These are phyloP conservation scores for Fusarium subtropicale DNA, from an alignment of 2,329 filamentous ascomycete species.

Conservation along the genomic window DNA sequence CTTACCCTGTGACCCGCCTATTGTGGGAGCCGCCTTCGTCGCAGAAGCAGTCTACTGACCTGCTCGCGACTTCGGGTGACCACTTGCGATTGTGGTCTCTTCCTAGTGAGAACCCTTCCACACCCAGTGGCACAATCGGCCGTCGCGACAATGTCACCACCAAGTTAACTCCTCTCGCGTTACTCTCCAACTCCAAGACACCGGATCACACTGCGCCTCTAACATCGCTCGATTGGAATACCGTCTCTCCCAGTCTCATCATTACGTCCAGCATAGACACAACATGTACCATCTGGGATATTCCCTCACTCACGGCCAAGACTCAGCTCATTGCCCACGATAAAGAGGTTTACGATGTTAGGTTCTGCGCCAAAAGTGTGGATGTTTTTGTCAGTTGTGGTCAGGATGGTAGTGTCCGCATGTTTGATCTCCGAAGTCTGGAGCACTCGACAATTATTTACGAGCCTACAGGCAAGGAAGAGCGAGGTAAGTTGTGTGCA, in stretches of 20 bases:
- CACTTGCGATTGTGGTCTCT: constrained; percentile 95
- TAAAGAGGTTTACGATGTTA: constrained; percentile 98
- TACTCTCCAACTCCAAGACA: constrained; percentile 97
- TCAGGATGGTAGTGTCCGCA: constrained; percentile 95
- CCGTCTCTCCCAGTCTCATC: constrained; percentile 93
- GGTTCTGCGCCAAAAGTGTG: constrained; percentile 98
- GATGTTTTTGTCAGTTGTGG: constrained; percentile 99
- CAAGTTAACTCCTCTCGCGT: constrained; percentile 91
- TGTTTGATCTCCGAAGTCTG: constrained; percentile 96
- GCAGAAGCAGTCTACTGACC: constrained; percentile 93
- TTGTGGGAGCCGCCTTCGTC: constrained; percentile 96
- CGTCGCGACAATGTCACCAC: constrained; percentile 70
- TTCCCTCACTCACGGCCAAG: constrained; percentile 96
- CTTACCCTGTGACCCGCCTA: constrained; percentile 94
- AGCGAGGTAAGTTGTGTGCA: constrained; percentile 66
- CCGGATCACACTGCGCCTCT: constrained; percentile 97
- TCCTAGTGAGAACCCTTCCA: constrained; percentile 72
- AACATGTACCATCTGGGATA: constrained; percentile 99
- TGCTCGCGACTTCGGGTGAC: constrained; percentile 94
- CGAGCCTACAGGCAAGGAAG: constrained; percentile 90
- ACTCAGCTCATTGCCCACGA: constrained; percentile 98
- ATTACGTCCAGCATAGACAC: constrained; percentile 99
- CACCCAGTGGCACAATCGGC: constrained; percentile 74
- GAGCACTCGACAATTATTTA: constrained; percentile 99
- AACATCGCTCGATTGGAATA: constrained; percentile 98